Conservation (phyloP, 106 monocot species). For the Dioscorea alata region DNA sequence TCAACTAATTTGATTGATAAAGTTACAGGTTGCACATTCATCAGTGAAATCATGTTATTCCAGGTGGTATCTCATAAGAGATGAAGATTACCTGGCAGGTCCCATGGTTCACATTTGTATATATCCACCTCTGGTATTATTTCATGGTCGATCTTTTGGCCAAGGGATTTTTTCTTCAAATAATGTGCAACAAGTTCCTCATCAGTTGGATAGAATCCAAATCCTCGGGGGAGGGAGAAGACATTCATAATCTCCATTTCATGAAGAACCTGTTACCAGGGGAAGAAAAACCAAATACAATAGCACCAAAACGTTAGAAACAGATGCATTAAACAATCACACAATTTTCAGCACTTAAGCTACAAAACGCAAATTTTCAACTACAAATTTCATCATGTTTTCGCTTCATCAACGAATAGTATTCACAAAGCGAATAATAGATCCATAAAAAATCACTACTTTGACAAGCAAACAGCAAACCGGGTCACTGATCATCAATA, state of each 20-base stretch:
- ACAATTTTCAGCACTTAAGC: too few relatives aligned
- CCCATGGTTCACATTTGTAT: slow-evolving; percentile 85
- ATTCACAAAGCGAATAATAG: too few relatives aligned
- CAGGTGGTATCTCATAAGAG: too few relatives aligned
- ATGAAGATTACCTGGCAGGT: slow-evolving; percentile 53
- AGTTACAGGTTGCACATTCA: background rate
- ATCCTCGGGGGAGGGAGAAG: slow-evolving; percentile 47
- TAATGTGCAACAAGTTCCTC: slow-evolving; percentile 68
- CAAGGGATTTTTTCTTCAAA: slow-evolving; percentile 56
- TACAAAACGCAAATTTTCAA: too few relatives aligned
- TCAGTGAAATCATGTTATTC: background rate
- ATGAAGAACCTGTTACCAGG: background rate
- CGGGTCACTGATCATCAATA: too few relatives aligned
- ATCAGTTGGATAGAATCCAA: slow-evolving; percentile 80
- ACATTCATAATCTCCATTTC: slow-evolving; percentile 36
- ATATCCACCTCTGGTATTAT: slow-evolving; percentile 79
- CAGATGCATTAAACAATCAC: too few relatives aligned
- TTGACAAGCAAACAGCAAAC: too few relatives aligned
- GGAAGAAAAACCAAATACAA: too few relatives aligned
- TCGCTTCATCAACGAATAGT: too few relatives aligned
- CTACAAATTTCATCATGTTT: too few relatives aligned
- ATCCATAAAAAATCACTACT: too few relatives aligned
- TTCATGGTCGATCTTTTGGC: slow-evolving; percentile 37
- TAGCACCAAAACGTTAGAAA: too few relatives aligned
- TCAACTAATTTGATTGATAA: background rate